A percentile compares a stretch with the other conserved stretches of the same genome.
phyloP scores from a whole-genome alignment of 805 yeast genomes.

The Kluyveromyces nonfermentans region DNA sequence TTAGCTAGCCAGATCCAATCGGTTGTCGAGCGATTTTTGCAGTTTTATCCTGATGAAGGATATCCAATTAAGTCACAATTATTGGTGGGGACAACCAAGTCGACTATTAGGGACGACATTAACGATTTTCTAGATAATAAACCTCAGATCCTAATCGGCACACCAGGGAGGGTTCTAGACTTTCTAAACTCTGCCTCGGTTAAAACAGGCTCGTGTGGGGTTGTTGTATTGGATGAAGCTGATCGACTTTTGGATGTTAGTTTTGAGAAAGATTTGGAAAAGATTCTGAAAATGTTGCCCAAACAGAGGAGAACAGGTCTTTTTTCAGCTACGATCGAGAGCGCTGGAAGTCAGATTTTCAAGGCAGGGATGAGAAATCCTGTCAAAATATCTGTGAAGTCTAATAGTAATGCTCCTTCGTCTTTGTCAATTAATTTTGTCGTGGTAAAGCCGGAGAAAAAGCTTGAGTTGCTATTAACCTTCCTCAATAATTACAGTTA shows the following conservation, averaged over 20 bases:
- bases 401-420: conserved; percentile 46
- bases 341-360: conserved; percentile 70
- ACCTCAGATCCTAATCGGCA: conserved; percentile 78
- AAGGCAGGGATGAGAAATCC: conserved; percentile 92
- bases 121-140: conserved; percentile 40
- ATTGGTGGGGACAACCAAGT: conserved; percentile 45
- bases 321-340: conserved; percentile 85
- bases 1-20: conserved; percentile 59
- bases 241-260: conserved; percentile 77
- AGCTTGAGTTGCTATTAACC: conserved; percentile 49
- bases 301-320: conserved; percentile 89
- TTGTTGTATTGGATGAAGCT: conserved; percentile 84
- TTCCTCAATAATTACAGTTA: conserved; percentile 45
- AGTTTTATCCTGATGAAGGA: conserved; percentile 43
- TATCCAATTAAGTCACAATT: conserved; percentile 44
- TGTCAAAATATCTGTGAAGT: conserved; percentile 71
- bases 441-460: conserved; percentile 47
- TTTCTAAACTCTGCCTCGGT: conserved; percentile 52
- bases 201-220: conserved; percentile 54
- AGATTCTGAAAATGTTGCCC: conserved; percentile 63
- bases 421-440: conserved; percentile 54
- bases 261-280: conserved; percentile 58
- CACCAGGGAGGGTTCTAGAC: conserved; percentile 85
- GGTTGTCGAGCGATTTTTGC: conserved; percentile 54
- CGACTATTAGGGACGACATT: conserved; percentile 61